Base-by-base conservation (phyloP, 352 stramenopile species). In the Pythium folliculosum region DNA sequence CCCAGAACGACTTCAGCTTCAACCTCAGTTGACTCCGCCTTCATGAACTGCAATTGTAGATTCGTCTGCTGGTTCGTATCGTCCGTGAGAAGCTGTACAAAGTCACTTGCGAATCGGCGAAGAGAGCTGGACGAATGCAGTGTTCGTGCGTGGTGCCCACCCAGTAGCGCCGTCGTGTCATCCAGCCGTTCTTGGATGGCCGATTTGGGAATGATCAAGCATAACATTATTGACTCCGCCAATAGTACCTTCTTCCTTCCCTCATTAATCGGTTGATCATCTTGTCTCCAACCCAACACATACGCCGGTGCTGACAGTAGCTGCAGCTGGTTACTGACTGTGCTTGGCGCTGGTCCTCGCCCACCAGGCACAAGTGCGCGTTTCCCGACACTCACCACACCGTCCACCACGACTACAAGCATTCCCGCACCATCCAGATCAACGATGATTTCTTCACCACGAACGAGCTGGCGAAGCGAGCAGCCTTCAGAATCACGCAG, bases 171-270 rank as follows among this genome's bases (percentile, higher is more conserved):
- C 3, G 27, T 43, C 30, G 21, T n/a, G 19, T 27, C 17, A 6
- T 8, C 19, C 3, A 45, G n/a, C 13, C 12, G 4, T 17, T 58
- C 30, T 21, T 25, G 6, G 3, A 58, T 30, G 7, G 17, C 19
- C 9, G 12, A 44, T 30, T 45, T 58, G 25, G 30, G 45, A 5
- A 58, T 10, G 0, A 37, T 16, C 43, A 60, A 40, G 21, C 61
- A 67, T 7, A 37, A 23, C 5, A 14, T 51, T 8, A 6, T 35
- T 16, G 61, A 61, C 12, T 67, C 25, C 16, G 61, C 51, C 22
- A n/a, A 16, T 13, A 61, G 40, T 13, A 47, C 43, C 43, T 27
- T 5, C 19, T 7, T 10, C 23, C 23, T 25, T 21, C 49, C 25
- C 25, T 40, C 49, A 14, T 6, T 14, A 14, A 1, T 23, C 7